Evolutionary conservation across 352 stramenopile genomes (phyloP).

Genomic region (Globisporangium takayamanum): DNA sequence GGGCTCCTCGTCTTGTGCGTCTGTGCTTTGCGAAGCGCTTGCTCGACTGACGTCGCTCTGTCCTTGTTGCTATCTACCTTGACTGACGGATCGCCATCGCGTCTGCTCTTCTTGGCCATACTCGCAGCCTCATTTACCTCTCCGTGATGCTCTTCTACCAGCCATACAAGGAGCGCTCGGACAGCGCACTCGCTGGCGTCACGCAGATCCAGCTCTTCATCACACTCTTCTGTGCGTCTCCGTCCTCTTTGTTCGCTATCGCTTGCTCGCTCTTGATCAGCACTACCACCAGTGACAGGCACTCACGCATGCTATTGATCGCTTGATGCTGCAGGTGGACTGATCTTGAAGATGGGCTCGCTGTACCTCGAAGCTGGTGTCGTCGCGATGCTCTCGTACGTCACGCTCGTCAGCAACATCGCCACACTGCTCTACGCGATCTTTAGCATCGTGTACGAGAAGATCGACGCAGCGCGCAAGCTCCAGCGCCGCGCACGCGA

Average conservation of each 20-base stretch:
- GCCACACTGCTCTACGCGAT: slow-evolving; percentile 42
- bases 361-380: slow-evolving; percentile 39
- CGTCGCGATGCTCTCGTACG: slow-evolving; percentile 40
- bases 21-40: neutral
- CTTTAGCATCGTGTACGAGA: slow-evolving; percentile 56
- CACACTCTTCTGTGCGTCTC: slow-evolving; percentile 63
- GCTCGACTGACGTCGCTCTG: neutral
- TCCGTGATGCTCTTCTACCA: slow-evolving; percentile 69
- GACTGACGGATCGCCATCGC: neutral
- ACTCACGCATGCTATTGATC: slow-evolving; percentile 1
- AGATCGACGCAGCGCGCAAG: slow-evolving; percentile 24
- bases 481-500: slow-evolving; percentile 27
- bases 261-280: neutral
- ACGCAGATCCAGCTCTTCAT: slow-evolving; percentile 76
- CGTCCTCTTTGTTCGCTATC: neutral
- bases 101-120: neutral
- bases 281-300: neutral
- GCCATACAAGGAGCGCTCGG: slow-evolving; percentile 52
- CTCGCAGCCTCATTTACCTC: slow-evolving; percentile 57
- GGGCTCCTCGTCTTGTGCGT: slow-evolving; percentile 59
- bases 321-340: slow-evolving; percentile 26
- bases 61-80: neutral
- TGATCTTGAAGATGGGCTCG: slow-evolving; percentile 63
- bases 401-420: slow-evolving; percentile 45
- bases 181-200: slow-evolving; percentile 54